Conservation (phyloP, 2,329 filamentous ascomycete species). For the Bipolaris oryzae region DNA sequence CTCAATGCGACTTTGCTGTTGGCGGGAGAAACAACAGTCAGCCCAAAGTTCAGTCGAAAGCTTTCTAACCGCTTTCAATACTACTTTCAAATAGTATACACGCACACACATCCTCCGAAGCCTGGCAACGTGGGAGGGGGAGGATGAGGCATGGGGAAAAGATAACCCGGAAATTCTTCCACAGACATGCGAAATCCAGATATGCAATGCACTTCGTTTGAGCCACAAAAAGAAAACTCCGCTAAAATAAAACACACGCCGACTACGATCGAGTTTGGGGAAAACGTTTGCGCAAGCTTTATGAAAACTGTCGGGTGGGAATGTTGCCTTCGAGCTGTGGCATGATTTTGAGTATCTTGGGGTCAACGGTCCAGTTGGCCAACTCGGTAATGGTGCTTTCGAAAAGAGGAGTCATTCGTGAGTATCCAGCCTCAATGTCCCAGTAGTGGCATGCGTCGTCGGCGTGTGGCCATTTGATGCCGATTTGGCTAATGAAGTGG, state of each 20-base stretch:
- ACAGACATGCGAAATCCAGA: too few relatives aligned
- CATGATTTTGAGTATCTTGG: constrained; percentile 42
- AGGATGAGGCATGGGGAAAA: neutral
- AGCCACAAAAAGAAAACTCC: constrained; percentile 2
- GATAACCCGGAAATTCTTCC: too few relatives aligned
- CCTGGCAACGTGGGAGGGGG: too few relatives aligned
- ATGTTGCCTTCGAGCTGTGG: constrained; percentile 43
- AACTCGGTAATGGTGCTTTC: constrained; percentile 41
- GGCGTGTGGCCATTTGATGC: constrained; percentile 43
- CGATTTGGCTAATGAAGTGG: constrained; percentile 38
- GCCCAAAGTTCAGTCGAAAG: too few relatives aligned
- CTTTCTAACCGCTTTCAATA: too few relatives aligned
- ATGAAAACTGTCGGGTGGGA: constrained; percentile 28
- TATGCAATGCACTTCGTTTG: too few relatives aligned
- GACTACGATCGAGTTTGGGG: neutral
- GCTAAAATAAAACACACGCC: neutral
- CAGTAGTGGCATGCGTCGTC: constrained; percentile 47
- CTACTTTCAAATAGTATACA: too few relatives aligned
- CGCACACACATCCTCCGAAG: too few relatives aligned
- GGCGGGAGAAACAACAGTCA: too few relatives aligned
- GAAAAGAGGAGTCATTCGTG: constrained; percentile 42
- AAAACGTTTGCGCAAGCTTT: neutral
- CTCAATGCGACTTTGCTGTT: too few relatives aligned
- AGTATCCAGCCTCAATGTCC: constrained; percentile 44
- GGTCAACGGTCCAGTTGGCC: constrained; percentile 43